These are phyloP conservation scores for Penicillium lividum DNA, from an alignment of 495 filamentous ascomycete species.

Conservation along the genomic window DNA sequence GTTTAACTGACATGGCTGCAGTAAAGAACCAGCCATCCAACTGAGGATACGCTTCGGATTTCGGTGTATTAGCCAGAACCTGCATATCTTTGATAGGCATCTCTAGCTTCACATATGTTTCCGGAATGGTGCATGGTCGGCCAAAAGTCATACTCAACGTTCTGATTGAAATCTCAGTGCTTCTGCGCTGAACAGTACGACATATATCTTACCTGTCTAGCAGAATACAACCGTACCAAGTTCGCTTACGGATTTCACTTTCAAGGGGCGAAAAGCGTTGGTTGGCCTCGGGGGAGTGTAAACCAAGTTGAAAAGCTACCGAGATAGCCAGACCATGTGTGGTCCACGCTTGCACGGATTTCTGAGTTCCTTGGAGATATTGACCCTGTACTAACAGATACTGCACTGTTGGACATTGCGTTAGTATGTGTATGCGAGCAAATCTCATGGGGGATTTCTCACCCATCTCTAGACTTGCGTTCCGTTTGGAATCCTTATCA, in stretches of 20 bases:
- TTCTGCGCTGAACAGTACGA: not conserved
- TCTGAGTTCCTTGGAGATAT: conserved; percentile 46
- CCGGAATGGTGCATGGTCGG: conserved; percentile 7
- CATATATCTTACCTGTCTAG: conserved; percentile 1
- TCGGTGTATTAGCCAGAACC: conserved; percentile 1
- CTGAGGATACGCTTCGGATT: not conserved
- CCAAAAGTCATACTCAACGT: conserved; percentile 9
- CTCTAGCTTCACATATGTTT: conserved; percentile 7
- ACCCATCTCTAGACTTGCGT: conserved; percentile 40
- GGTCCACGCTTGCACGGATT: conserved; percentile 46
- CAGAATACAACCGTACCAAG: conserved; percentile 6
- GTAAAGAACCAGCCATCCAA: conserved; percentile 10
- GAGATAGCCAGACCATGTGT: conserved; percentile 41
- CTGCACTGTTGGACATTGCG: conserved; percentile 24
- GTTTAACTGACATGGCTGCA: conserved; percentile 1
- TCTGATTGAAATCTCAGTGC: not conserved
- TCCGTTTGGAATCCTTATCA: conserved; percentile 33
- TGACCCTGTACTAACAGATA: conserved; percentile 40
- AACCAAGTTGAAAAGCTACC: conserved; percentile 40
- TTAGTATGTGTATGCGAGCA: not conserved
- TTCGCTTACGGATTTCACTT: conserved; percentile 9
- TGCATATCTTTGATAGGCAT: conserved; percentile 7
- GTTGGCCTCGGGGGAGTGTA: conserved; percentile 6
- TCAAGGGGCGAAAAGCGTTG: conserved; percentile 3
- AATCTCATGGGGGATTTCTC: not conserved